These are phyloP conservation scores for Leccinellum rugosiceps DNA, from an alignment of 768 basidiomycete genomes.

Conservation along the genomic window DNA sequence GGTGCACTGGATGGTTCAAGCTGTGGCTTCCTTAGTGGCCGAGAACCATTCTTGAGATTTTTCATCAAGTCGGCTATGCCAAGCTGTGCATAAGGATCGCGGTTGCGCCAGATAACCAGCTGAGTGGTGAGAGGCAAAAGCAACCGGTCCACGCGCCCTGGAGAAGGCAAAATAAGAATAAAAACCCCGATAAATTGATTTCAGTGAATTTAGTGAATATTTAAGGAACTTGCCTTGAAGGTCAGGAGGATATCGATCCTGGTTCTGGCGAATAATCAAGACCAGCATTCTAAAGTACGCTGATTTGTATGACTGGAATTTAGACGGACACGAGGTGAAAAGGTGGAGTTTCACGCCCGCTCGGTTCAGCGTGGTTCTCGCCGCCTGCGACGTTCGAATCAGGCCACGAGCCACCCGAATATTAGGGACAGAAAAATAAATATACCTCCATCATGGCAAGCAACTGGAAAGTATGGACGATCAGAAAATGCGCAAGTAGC, in stretches of 20 bases:
- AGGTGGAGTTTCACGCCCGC: conserved; percentile 42
- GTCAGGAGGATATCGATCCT: conserved; percentile 23
- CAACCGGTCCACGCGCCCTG: conserved; percentile 32
- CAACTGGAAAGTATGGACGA: conserved; percentile 33
- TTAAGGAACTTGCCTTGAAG: conserved; percentile 23
- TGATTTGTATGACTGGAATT: conserved; percentile 40
- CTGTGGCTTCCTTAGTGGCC: conserved; percentile 15
- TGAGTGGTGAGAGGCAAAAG: conserved; percentile 33
- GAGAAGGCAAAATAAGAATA: not conserved
- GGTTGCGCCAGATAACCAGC: conserved; percentile 27
- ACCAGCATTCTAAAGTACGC: conserved; percentile 49
- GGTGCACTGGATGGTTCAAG: conserved; percentile 15
- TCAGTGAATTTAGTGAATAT: not conserved
- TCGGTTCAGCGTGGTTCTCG: conserved; percentile 43
- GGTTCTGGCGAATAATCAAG: conserved; percentile 36
- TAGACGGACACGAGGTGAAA: conserved; percentile 44
- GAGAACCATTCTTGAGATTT: conserved; percentile 10
- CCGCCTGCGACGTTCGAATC: conserved; percentile 34
- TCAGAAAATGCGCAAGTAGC: conserved; percentile 3
- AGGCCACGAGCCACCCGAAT: not conserved
- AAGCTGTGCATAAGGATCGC: conserved; percentile 32
- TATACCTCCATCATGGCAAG: conserved; percentile 51
- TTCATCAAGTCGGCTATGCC: conserved; percentile 33
- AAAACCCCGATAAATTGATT: not conserved
- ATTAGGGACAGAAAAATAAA: conserved; percentile 7